Conservation (phyloP, 1,284 basidiomycete species). For the Somion occarium region DNA sequence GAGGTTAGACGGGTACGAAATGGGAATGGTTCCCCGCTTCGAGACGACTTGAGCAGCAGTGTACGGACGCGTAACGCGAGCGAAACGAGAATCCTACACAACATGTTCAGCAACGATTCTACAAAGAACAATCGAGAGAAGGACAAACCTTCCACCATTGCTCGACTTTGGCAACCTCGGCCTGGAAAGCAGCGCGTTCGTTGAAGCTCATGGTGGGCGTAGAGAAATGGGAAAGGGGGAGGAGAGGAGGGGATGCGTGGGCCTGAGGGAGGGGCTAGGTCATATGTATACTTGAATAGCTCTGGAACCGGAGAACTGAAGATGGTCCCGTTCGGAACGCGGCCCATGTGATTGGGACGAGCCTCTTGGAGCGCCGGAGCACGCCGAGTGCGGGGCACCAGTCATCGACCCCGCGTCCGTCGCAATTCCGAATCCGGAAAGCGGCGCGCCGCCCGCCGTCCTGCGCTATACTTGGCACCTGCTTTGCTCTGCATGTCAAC, state of each 20-base stretch:
- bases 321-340: constrained; percentile 9
- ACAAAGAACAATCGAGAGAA: constrained; percentile 2
- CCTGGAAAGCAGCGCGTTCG: constrained; percentile 66
- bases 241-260: constrained; percentile 5
- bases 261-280: neutral
- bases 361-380: constrained; percentile 11
- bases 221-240: constrained; percentile 6
- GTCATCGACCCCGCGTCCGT: constrained; percentile 6
- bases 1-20: constrained; percentile 83
- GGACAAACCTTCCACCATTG: constrained; percentile 85
- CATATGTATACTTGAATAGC: constrained; percentile 2
- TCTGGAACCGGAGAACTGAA: constrained; percentile 9
- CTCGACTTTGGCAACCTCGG: constrained; percentile 83
- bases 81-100: constrained; percentile 78
- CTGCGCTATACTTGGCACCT: too few relatives aligned
- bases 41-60: constrained; percentile 90
- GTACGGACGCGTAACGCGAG: constrained; percentile 84
- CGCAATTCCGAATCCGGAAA: neutral
- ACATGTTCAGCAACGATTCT: constrained; percentile 7
- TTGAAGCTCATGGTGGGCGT: constrained; percentile 43
- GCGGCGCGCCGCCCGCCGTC: neutral
- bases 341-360: constrained; percentile 20
- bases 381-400: constrained; percentile 20
- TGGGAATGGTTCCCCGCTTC: constrained; percentile 86
- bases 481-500: too few relatives aligned